Conservation (phyloP, 371 early-diverging fungal genomes). For the Vairimorpha necatrix region DNA sequence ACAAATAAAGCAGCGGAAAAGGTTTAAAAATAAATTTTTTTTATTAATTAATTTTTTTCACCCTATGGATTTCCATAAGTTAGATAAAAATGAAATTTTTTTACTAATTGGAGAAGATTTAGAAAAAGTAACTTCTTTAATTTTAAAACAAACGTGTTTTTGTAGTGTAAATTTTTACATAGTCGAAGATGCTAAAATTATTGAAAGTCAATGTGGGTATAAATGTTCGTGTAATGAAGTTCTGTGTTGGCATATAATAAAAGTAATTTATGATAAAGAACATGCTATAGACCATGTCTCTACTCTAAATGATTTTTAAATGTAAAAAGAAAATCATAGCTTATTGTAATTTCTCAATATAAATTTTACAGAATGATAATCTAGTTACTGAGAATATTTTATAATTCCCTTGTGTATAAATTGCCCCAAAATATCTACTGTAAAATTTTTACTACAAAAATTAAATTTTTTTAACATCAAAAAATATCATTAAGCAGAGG, state of each 20-base stretch:
- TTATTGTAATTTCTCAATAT: no score
- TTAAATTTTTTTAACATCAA: no score
- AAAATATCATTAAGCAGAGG: no score
- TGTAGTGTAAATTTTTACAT: neutral
- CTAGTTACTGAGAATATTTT: no score
- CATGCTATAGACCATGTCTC: neutral
- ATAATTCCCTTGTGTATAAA: no score
- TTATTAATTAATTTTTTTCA: neutral
- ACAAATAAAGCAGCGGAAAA: constrained; percentile 5
- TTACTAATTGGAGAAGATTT: neutral
- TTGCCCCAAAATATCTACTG: no score
- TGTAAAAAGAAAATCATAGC: no score
- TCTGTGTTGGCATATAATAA: constrained; percentile 1
- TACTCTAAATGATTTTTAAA: neutral
- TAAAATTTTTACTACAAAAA: no score
- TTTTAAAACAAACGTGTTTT: neutral
- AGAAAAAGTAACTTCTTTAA: neutral
- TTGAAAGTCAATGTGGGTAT: neutral
- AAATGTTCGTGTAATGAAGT: neutral
- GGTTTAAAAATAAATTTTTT: neutral
- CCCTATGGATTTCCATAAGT: neutral
- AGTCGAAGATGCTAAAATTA: neutral
- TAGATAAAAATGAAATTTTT: constrained; percentile 1
- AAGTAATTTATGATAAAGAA: neutral
- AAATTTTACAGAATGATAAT: no score